Evolutionary conservation across 1,284 basidiomycete genomes (phyloP), one percentile per base, ranked within the genome.

Genomic region (Leucoagaricus sp.): DNA sequence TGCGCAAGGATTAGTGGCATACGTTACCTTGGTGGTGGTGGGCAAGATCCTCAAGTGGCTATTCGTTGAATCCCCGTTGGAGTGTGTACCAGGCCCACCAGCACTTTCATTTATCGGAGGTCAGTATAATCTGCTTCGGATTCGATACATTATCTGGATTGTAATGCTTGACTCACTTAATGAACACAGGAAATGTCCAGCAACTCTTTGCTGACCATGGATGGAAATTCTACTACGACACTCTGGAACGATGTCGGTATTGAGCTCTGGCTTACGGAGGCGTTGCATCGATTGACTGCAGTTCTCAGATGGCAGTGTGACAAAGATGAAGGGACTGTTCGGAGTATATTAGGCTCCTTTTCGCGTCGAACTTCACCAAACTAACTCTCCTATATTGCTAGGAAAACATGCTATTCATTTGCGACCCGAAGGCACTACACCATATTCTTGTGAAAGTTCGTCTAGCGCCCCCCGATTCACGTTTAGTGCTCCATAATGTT

Each of bases 401-500:
- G 78, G 64, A 65, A 17, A 66, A 73, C 21, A 68, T 75, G 17
- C 54, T 75, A 0, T 71, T 70, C 34, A 65, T 74, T 3, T 68
- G 65, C 15, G 76, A 79, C 57, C 71, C 75, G 0, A 69, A 67
- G 47, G 74, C 75, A 0, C 54, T 78, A 31, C 67, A 78, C 42
- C 66, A 70, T 41, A 70, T 79, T 19, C 21, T 77, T 4, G 65
- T 79, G 47, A 77, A 78, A 62, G 75, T 63, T 4, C 17, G 34
- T 13, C 2, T 12, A 3, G 10, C n/a, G n/a, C n/a, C n/a, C n/a
- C n/a, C n/a, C n/a, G n/a, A n/a, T n/a, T n/a, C n/a, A 1, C 9
- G 21, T 23, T 26, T 17, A 6, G 2, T 6, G 23, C 15, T 42
- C 9, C 6, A 36, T 31, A 2, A 19, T 1, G 25, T 29, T 26